Percentiles rank a stretch among this genome's conserved stretches.
Evolutionary conservation across 2,329 filamentous ascomycete species (phyloP).

Genomic region (Dactylellina cionopaga): DNA sequence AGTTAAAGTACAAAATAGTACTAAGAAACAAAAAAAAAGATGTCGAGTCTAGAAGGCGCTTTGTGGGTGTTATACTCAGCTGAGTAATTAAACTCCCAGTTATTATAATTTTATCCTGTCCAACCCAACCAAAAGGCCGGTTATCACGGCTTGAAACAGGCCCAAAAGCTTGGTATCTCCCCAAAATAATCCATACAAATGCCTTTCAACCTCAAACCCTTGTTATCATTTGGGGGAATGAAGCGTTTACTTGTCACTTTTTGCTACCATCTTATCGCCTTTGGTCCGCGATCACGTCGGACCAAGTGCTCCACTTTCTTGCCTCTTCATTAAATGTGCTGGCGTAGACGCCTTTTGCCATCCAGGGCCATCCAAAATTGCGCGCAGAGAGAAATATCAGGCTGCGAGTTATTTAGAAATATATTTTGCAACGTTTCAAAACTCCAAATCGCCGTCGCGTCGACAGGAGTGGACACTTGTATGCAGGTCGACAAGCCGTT

Average conservation of each 20-base stretch:
- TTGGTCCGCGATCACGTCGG: slow-evolving; percentile 21
- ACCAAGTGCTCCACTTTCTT: slow-evolving; percentile 27
- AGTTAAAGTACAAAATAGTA: slow-evolving; percentile 6
- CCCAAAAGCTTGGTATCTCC: slow-evolving; percentile 22
- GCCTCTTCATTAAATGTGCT: slow-evolving; percentile 13
- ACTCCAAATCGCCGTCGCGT: no score
- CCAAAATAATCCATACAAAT: slow-evolving; percentile 29
- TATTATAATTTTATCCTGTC: slow-evolving; percentile 4
- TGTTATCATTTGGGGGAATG: no score
- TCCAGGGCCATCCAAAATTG: not conserved
- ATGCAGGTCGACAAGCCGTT: no score
- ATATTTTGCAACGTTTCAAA: no score
- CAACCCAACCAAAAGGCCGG: slow-evolving; percentile 6
- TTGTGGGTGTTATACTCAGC: slow-evolving; percentile 44
- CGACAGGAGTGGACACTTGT: no score
- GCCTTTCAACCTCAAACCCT: slow-evolving; percentile 40
- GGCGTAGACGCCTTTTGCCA: slow-evolving; percentile 3
- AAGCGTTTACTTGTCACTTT: slow-evolving; percentile 38
- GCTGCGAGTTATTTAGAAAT: no score
- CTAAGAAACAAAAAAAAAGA: not conserved
- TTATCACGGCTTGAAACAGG: slow-evolving; percentile 1
- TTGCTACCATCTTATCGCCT: slow-evolving; percentile 14
- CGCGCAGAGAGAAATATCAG: no score
- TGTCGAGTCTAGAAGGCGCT: not conserved
- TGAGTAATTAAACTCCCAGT: not conserved